Conservation (phyloP, 768 basidiomycete species). For the Cantharellus anzutake region DNA sequence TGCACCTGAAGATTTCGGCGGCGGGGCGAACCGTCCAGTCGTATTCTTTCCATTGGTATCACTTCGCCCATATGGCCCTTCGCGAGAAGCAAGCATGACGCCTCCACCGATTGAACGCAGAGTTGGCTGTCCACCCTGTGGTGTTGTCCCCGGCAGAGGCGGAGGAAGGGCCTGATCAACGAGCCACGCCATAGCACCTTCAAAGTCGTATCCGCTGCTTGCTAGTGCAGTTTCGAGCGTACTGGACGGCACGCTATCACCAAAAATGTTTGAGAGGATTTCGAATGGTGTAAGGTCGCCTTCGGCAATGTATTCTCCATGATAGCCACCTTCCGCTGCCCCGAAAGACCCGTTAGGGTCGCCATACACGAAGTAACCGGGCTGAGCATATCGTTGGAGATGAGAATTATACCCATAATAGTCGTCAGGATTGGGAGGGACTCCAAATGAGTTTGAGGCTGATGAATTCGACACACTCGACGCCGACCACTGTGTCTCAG, state of each 20-base stretch:
- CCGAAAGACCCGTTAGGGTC: not conserved
- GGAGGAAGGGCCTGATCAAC: constrained; percentile 49
- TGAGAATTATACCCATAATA: not conserved
- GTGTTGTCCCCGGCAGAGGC: constrained; percentile 19
- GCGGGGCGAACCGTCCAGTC: not conserved
- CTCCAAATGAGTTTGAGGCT: constrained; percentile 7
- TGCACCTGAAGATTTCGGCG: constrained; percentile 7
- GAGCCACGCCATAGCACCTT: constrained; percentile 86
- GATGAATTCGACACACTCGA: constrained; percentile 25
- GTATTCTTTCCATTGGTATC: not conserved
- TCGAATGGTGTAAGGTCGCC: constrained; percentile 98
- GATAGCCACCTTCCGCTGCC: not conserved
- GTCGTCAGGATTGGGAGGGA: constrained; percentile 9
- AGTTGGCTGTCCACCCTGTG: not conserved
- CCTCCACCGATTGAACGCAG: constrained; percentile 23
- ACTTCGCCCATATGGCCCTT: constrained; percentile 14
- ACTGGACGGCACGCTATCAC: constrained; percentile 68
- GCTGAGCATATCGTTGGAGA: not conserved
- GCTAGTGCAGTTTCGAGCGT: constrained; percentile 88
- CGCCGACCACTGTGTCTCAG: constrained; percentile 24
- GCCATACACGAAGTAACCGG: not conserved
- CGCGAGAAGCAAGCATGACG: constrained; percentile 45
- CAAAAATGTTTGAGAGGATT: constrained; percentile 86
- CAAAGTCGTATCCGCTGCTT: constrained; percentile 83
- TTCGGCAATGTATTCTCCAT: not conserved